A percentile compares a stretch with the other conserved stretches of the same genome.
These are phyloP conservation scores for Trametes pubescens DNA, from an alignment of 1,284 basidiomycete species.

Conservation along the genomic window DNA sequence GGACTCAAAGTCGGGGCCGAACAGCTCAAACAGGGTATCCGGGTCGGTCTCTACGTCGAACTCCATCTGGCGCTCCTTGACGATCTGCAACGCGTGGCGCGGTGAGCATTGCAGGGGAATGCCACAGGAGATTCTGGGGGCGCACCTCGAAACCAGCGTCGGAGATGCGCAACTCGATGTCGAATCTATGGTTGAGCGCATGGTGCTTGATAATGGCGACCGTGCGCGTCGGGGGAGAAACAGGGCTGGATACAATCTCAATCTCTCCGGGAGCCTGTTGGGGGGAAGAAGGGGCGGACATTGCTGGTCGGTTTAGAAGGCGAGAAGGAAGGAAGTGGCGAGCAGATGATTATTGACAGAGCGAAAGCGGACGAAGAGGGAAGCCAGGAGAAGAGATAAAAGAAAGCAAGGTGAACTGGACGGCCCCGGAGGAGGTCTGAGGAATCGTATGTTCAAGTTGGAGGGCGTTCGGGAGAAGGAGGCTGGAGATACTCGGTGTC, in stretches of 20 bases:
- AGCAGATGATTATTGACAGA: constrained; percentile 13
- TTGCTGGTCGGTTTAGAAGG: constrained; percentile 22
- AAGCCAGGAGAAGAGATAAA: constrained; percentile 13
- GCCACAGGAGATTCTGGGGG: neutral
- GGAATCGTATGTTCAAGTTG: constrained; percentile 33
- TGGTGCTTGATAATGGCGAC: constrained; percentile 83
- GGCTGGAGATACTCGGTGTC: neutral
- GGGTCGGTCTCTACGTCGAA: constrained; percentile 82
- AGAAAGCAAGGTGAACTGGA: constrained; percentile 29
- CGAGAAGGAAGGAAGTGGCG: constrained; percentile 25
- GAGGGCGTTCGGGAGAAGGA: constrained; percentile 24
- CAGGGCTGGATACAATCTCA: constrained; percentile 34
- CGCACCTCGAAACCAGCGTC: constrained; percentile 80
- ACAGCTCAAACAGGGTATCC: constrained; percentile 76
- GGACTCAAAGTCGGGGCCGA: constrained; percentile 76
- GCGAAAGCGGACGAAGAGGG: constrained; percentile 3
- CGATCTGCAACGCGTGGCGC: constrained; percentile 57
- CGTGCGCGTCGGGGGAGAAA: constrained; percentile 60
- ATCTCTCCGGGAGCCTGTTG: constrained; percentile 31
- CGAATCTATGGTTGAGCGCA: constrained; percentile 72
- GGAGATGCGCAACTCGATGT: constrained; percentile 77
- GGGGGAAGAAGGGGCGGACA: constrained; percentile 39
- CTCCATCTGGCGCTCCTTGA: constrained; percentile 85
- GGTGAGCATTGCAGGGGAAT: neutral
- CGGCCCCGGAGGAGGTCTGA: constrained; percentile 24